Evolutionary conservation across 805 yeast genomes (phyloP), one percentile per base, ranked within the genome.

Genomic region (Candida nitratophila): DNA sequence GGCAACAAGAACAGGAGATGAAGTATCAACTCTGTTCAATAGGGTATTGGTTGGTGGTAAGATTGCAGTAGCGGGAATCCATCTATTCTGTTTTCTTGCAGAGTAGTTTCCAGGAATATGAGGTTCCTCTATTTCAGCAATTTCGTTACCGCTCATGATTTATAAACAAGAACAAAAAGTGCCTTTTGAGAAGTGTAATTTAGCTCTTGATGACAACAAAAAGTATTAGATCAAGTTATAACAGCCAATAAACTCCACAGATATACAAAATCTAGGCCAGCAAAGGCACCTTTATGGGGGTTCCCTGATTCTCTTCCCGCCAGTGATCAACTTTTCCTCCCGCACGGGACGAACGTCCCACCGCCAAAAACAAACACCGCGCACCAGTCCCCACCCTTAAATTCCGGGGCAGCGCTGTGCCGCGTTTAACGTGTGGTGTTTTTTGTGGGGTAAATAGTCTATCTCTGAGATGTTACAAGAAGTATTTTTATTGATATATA

Each of bases 11-110:
- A 48, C 49, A 14, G 49, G 46, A 1, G 50, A 39, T 10, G 51
- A 16, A n/a, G 31, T 29, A 29, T 17, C 16, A 3, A 3, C 29
- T 36, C 33, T 46, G 45, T 35, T 43, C 40, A 39, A 51, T 31
- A 43, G 53, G 37, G 53, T 37, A 20, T 41, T 42, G 4, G 45
- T 42, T 10, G 47, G 44, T 2, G 20, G 30, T 10, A 47, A 22
- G 4, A 41, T 20, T 2, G 43, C 40, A 9, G 48, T 31, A 4
- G 50, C 44, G 3, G 65, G 51, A 16, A 64, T 60, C 83, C 83
- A 77, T 43, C 81, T 62, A 46, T 70, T 69, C 37, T 68, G 69
- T 14, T 71, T 75, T 50, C 83, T 68, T 1, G 81, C 82, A 47
- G 77, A 73, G 49, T 77, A 73, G 53, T 77, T 77, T 0, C 81